These are phyloP conservation scores for Penicillium subrubescens DNA, from an alignment of 495 filamentous ascomycete species.

Conservation along the genomic window DNA sequence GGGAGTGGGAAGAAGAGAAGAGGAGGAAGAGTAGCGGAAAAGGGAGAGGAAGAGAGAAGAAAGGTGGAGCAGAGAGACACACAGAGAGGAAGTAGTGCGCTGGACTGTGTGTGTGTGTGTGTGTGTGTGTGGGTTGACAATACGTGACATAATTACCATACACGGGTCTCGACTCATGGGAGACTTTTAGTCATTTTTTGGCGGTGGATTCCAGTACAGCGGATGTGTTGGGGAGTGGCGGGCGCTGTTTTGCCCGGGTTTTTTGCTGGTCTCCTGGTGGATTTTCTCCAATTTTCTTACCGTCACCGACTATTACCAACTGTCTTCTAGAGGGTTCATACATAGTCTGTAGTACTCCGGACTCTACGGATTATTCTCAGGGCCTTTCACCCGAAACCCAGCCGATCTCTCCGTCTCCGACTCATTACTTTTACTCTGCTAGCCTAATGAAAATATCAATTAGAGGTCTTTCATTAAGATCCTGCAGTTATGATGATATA, in stretches of 20 bases:
- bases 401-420: background rate
- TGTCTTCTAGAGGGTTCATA: too few species aligned
- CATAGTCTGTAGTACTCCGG: too few species aligned
- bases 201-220: background rate
- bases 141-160: constrained; percentile 19
- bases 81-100: background rate
- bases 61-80: constrained; percentile 4
- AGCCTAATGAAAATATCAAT: too few species aligned
- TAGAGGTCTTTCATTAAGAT: background rate
- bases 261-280: background rate
- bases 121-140: constrained; percentile 14
- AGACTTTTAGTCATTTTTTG: background rate
- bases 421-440: background rate
- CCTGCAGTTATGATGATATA: background rate
- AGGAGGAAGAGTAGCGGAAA: constrained; percentile 25
- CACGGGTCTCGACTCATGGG: constrained; percentile 7
- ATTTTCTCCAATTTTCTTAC: background rate
- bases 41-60: constrained; percentile 14
- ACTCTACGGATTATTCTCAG: background rate
- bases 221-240: background rate
- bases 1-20: constrained; percentile 18
- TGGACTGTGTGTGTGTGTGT: background rate
- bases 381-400: constrained; percentile 17
- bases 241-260: background rate
- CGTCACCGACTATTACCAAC: background rate